phyloP scores from a whole-genome alignment of 768 basidiomycete genomes.

The Rhizopogon roseolus region DNA sequence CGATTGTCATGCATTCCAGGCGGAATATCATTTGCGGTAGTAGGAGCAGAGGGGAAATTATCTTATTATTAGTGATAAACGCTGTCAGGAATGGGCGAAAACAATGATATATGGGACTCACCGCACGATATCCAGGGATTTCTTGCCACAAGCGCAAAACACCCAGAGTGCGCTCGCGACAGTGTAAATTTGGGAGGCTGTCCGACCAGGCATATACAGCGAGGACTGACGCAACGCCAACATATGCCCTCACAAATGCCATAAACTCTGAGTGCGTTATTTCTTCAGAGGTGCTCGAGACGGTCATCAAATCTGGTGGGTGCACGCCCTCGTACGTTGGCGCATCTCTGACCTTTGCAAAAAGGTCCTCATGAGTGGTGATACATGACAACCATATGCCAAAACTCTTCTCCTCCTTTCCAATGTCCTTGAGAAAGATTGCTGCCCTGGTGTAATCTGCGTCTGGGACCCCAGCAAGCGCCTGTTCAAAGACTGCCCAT shows the following conservation, averaged over 20 bases:
- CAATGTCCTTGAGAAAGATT: slow-evolving; percentile 53
- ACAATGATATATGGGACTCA: slow-evolving; percentile 21
- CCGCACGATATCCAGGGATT: slow-evolving; percentile 70
- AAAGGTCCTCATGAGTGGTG: slow-evolving; percentile 51
- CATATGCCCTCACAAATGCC: slow-evolving; percentile 56
- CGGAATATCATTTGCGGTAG: slow-evolving; percentile 70
- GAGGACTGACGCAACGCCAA: slow-evolving; percentile 64
- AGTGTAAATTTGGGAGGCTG: slow-evolving; percentile 59
- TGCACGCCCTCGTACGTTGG: slow-evolving; percentile 56
- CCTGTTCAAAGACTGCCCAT: slow-evolving; percentile 60
- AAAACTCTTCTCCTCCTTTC: slow-evolving; percentile 58
- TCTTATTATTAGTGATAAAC: slow-evolving; percentile 31
- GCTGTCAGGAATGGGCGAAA: slow-evolving; percentile 4
- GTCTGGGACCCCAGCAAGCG: slow-evolving; percentile 43
- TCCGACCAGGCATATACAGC: slow-evolving; percentile 80
- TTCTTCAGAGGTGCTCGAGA: slow-evolving; percentile 26
- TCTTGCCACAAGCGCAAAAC: slow-evolving; percentile 40
- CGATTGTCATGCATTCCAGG: slow-evolving; percentile 66
- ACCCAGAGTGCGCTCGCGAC: slow-evolving; percentile 59
- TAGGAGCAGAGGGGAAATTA: slow-evolving; percentile 68
- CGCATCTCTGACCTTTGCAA: slow-evolving; percentile 39
- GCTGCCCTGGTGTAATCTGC: slow-evolving; percentile 48
- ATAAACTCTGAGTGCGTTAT: slow-evolving; percentile 56
- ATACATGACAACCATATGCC: slow-evolving; percentile 74
- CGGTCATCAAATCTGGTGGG: slow-evolving; percentile 27